A percentile compares a stretch with the other conserved stretches of the same genome.
phyloP scores from a whole-genome alignment of 2,329 filamentous ascomycete genomes.

The Ceratocystis diversiconidia region DNA sequence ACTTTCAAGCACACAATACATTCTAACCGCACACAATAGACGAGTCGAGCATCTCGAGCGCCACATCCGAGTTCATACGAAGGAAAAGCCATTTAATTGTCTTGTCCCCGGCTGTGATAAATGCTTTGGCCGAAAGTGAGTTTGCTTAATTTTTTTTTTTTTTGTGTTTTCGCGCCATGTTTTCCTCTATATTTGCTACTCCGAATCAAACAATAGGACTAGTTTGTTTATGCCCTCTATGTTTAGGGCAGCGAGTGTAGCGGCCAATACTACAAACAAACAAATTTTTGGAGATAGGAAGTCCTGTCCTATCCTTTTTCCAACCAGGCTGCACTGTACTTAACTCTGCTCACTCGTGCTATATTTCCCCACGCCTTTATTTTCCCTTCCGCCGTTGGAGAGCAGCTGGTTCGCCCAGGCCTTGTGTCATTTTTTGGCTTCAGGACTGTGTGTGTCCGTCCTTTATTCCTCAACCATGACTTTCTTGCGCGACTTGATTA shows the following conservation, averaged over 20 bases:
- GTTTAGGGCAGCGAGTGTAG: background rate
- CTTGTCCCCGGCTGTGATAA: slow-evolving; percentile 46
- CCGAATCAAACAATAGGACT: slow-evolving; percentile 1
- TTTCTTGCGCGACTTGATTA: background rate
- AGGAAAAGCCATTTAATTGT: slow-evolving; percentile 50
- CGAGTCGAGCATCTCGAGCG: slow-evolving; percentile 51
- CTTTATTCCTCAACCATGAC: background rate
- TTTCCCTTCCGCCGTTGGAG: background rate
- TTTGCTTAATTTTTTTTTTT: slow-evolving; percentile 7
- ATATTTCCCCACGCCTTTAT: background rate
- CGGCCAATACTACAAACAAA: background rate
- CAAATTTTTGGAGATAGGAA: background rate
- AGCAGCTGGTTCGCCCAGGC: background rate
- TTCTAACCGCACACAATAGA: slow-evolving; percentile 28
- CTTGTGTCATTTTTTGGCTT: background rate
- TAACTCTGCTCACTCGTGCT: background rate
- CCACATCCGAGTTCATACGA: slow-evolving; percentile 50
- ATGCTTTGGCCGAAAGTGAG: slow-evolving; percentile 48
- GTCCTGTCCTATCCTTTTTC: background rate
- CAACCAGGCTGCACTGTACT: background rate
- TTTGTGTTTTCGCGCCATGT: background rate
- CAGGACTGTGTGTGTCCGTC: background rate
- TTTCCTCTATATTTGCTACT: slow-evolving; percentile 16
- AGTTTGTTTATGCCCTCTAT: background rate
- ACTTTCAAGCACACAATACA: background rate